These are phyloP conservation scores for Erigeron canadensis DNA, from an alignment of 129 eudicot genomes.

Conservation along the genomic window DNA sequence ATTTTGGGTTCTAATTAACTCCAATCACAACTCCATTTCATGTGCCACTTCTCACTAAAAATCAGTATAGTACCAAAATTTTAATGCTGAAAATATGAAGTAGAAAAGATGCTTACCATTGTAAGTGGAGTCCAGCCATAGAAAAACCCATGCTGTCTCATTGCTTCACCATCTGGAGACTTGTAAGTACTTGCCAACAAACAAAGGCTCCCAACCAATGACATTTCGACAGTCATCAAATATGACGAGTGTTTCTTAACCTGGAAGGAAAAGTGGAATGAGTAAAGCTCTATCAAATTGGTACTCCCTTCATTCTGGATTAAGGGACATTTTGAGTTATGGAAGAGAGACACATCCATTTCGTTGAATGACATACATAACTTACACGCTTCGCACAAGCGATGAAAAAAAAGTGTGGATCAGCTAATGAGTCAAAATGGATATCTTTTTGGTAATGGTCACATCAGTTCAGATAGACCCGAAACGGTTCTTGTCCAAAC, in stretches of 20 bases:
- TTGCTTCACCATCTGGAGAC: conserved; percentile 96
- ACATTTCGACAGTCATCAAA: conserved; percentile 98
- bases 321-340: background rate
- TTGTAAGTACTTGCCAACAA: conserved; percentile 75
- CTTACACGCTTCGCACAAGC: conserved; percentile 2
- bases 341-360: background rate
- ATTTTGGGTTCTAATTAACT: background rate
- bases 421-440: background rate
- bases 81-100: background rate
- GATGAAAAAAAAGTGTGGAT: background rate
- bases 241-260: conserved; percentile 90
- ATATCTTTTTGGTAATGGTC: background rate
- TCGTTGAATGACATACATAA: background rate
- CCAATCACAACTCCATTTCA: background rate
- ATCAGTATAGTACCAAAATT: background rate
- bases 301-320: conserved; percentile 4
- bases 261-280: conserved; percentile 28
- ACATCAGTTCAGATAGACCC: background rate
- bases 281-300: background rate
- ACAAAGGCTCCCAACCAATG: conserved; percentile 85
- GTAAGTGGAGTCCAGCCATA: conserved; percentile 92
- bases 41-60: background rate
- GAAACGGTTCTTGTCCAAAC: background rate
- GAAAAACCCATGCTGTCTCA: conserved; percentile 73
- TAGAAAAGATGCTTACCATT: conserved; percentile 43